Percentiles rank a stretch among this genome's conserved stretches.
phyloP scores from a whole-genome alignment of 2,329 filamentous ascomycete genomes.

The Penicillium fuscoglaucum region DNA sequence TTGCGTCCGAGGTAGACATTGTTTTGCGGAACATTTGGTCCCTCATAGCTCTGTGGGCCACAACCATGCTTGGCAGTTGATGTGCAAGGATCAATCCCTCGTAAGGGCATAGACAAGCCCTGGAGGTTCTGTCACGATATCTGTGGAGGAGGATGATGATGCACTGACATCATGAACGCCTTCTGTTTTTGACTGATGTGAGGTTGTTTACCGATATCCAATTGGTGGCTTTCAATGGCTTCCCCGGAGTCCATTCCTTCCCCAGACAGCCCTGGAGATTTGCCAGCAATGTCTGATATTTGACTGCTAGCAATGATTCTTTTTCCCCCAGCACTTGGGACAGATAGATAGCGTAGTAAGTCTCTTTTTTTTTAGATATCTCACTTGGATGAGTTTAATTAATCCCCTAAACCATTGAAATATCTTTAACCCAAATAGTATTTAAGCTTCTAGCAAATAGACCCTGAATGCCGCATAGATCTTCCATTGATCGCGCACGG shows the following conservation, averaged over 20 bases:
- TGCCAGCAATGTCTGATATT: not conserved
- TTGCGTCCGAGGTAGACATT: constrained; percentile 28
- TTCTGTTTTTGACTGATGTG: not conserved
- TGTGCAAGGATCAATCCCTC: not conserved
- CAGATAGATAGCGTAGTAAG: not conserved
- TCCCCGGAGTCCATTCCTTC: constrained; percentile 8
- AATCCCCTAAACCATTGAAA: not conserved
- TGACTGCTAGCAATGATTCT: not conserved
- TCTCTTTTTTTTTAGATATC: not conserved
- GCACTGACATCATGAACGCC: constrained; percentile 31
- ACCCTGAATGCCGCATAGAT: not conserved
- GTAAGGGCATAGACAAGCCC: not conserved
- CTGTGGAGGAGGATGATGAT: constrained; percentile 28
- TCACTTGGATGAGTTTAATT: not conserved
- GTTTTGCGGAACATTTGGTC: constrained; percentile 25
- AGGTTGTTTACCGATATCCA: not conserved
- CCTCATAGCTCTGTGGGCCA: constrained; percentile 17
- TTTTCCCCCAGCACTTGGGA: not conserved
- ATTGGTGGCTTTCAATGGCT: constrained; percentile 5
- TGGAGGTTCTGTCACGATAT: not conserved
- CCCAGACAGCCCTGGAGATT: not conserved
- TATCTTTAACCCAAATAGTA: not conserved
- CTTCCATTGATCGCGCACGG: constrained; percentile 17
- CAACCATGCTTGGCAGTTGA: constrained; percentile 8
- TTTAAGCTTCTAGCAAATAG: not conserved